phyloP scores from a whole-genome alignment of 768 basidiomycete genomes.

The Leucocoprinus sp. region DNA sequence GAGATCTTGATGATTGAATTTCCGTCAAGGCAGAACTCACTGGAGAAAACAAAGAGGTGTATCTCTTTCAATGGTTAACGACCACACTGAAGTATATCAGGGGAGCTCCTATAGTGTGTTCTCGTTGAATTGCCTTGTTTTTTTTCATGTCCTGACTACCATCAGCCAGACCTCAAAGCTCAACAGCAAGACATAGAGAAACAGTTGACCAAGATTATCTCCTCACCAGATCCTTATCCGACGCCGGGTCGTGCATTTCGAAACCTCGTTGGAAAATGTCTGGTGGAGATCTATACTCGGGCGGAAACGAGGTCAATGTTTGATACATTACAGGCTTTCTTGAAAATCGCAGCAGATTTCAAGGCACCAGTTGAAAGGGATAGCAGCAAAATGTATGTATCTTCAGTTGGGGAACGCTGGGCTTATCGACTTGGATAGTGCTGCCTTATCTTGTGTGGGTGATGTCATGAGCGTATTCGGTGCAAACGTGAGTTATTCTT shows the following conservation, averaged over 20 bases:
- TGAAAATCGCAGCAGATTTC: conserved; percentile 67
- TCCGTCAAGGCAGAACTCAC: conserved; percentile 49
- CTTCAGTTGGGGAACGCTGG: not conserved
- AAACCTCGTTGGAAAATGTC: conserved; percentile 69
- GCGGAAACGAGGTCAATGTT: conserved; percentile 83
- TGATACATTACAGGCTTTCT: conserved; percentile 72
- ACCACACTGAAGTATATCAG: conserved; percentile 51
- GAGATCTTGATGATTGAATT: not conserved
- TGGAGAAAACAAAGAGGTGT: conserved; percentile 74
- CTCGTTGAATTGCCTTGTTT: no score
- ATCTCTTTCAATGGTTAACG: conserved; percentile 79
- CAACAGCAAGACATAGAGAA: conserved; percentile 56
- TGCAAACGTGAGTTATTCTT: conserved; percentile 51
- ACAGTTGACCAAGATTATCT: conserved; percentile 58
- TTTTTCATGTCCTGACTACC: no score
- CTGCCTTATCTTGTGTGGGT: conserved; percentile 80
- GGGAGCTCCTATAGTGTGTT: conserved; percentile 37
- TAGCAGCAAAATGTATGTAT: conserved; percentile 54
- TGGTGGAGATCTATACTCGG: conserved; percentile 63
- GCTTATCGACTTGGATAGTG: conserved; percentile 35
- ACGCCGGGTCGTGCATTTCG: conserved; percentile 82
- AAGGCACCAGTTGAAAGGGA: conserved; percentile 56
- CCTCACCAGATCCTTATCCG: conserved; percentile 61
- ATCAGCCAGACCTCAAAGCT: conserved; percentile 59
- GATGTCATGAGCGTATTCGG: conserved; percentile 85